Base-by-base conservation (phyloP, 2,329 filamentous ascomycete species). In the Paecilomyces variotii region DNA sequence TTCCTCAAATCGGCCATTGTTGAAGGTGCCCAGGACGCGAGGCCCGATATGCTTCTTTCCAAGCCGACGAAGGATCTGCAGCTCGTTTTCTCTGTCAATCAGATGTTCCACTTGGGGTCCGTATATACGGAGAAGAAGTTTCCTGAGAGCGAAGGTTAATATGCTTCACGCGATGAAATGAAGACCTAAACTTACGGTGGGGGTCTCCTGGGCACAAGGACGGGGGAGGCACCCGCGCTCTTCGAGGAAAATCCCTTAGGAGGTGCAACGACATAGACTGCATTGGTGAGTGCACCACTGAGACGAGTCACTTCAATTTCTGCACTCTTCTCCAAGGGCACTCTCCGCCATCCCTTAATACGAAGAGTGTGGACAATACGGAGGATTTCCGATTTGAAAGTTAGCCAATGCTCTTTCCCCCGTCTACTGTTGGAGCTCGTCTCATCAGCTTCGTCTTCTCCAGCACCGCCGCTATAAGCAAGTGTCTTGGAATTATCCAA, bases 1-100 rank as follows among this genome's bases (percentile, higher is more conserved):
- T 72, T 99, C 88, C 75, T 99, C 94, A 64, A 99, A 99, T 4
- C 94, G 89, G 9, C 94, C 94, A 69, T 99, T 99, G 57, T 82
- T 84, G 72, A 99, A 99, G 0, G 91, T 97, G 0, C 94, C 94
- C 0, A 99, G 80, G 30, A 99, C 80, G 14, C 91, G 86, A 4
- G 94, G 94, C 2, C 94, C 94, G 63, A 99, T 99, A 66, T 88
- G 91, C 80, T 97, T 96, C 57, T 89, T 87, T 2, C 90, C 91
- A 32, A 99, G 82, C 50, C 94, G 87, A 60, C 88, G 85, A 19
- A 99, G 81, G 54, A 97, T 94, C 60, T 87, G 85, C 14, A 99
- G 80, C 72, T 99, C 94, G 26, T 88, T 89, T 58, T 97, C 90
- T 60, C 94, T 85, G 71, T 99, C 93, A 67, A 99, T 99, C 51